phyloP scores from a whole-genome alignment of 768 basidiomycete genomes.

The Macrolepiota fuliginosa region DNA sequence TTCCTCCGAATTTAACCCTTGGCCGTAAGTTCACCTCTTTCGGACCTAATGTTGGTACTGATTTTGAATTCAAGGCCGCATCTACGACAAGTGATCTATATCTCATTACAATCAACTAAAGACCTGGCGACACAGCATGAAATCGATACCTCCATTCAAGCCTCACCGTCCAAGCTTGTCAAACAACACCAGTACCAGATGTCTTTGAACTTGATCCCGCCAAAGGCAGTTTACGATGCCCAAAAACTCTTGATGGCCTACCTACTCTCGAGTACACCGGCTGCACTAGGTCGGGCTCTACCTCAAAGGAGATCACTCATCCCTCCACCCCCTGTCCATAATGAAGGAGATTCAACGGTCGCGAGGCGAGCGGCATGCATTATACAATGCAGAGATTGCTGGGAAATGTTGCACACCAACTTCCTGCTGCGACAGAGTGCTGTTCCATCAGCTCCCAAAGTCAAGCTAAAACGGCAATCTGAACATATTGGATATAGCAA shows the following conservation, averaged over 20 bases:
- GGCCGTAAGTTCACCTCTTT: slow-evolving; percentile 41
- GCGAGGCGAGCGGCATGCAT: slow-evolving; percentile 54
- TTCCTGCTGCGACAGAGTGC: slow-evolving; percentile 30
- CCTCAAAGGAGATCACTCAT: slow-evolving; percentile 32
- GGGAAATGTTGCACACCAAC: slow-evolving; percentile 58
- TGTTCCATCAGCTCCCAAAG: slow-evolving; percentile 31
- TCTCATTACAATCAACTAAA: slow-evolving; percentile 59
- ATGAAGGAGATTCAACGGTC: slow-evolving; percentile 54
- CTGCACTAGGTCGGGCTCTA: slow-evolving; percentile 49
- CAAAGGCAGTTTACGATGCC: slow-evolving; percentile 46
- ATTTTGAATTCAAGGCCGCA: slow-evolving; percentile 44
- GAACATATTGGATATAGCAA: neutral
- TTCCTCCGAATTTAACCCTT: slow-evolving; percentile 53
- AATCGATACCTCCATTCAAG: slow-evolving; percentile 23
- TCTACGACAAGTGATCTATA: slow-evolving; percentile 65
- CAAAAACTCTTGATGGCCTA: slow-evolving; percentile 55
- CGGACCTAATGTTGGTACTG: slow-evolving; percentile 8
- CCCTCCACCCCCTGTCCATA: slow-evolving; percentile 22
- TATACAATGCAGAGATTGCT: slow-evolving; percentile 50
- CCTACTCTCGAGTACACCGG: slow-evolving; percentile 53
- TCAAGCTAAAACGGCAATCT: slow-evolving; percentile 30
- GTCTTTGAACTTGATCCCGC: slow-evolving; percentile 37
- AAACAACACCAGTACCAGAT: slow-evolving; percentile 35
- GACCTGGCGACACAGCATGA: slow-evolving; percentile 21
- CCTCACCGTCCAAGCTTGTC: slow-evolving; percentile 50